These are phyloP conservation scores for Harringtonia aguacate DNA, from an alignment of 2,329 filamentous ascomycete genomes.

Conservation along the genomic window DNA sequence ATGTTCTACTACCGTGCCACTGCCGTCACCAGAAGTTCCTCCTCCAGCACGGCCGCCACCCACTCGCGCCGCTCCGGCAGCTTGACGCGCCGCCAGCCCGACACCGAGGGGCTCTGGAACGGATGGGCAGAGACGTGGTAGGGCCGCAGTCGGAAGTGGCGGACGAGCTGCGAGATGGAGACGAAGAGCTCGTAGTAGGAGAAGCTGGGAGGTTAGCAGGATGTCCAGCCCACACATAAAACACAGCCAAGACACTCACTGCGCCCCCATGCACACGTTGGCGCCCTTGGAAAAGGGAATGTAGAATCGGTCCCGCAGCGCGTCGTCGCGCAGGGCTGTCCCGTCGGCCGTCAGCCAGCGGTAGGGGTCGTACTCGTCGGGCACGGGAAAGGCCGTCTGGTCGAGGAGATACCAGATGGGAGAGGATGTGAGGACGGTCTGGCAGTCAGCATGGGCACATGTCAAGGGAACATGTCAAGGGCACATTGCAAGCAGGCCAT, in stretches of 20 bases:
- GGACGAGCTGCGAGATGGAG: background rate
- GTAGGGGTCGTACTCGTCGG: constrained; percentile 4
- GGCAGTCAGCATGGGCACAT: background rate
- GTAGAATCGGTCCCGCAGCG: constrained; percentile 5
- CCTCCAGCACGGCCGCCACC: background rate
- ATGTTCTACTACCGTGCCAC: too few species aligned
- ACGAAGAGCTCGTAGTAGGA: constrained; percentile 1
- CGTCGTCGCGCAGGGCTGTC: background rate
- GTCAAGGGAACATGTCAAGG: background rate
- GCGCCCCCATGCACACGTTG: constrained; percentile 7
- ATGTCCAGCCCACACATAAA: background rate
- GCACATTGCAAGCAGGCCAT: background rate
- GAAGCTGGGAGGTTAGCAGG: background rate
- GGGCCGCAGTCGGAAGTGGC: background rate
- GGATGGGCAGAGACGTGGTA: too few species aligned
- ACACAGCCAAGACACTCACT: constrained; percentile 2
- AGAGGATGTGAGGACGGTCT: constrained; percentile 7
- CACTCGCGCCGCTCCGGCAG: background rate
- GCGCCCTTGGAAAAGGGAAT: constrained; percentile 8
- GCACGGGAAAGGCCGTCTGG: constrained; percentile 3
- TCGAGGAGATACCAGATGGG: constrained; percentile 8
- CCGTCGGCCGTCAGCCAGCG: constrained; percentile 6
- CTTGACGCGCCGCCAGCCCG: background rate
- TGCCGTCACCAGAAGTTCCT: too few species aligned
- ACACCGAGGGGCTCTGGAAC: background rate